These are phyloP conservation scores for Botrytis hyacinthi DNA, from an alignment of 2,329 filamentous ascomycete genomes.

Conservation along the genomic window DNA sequence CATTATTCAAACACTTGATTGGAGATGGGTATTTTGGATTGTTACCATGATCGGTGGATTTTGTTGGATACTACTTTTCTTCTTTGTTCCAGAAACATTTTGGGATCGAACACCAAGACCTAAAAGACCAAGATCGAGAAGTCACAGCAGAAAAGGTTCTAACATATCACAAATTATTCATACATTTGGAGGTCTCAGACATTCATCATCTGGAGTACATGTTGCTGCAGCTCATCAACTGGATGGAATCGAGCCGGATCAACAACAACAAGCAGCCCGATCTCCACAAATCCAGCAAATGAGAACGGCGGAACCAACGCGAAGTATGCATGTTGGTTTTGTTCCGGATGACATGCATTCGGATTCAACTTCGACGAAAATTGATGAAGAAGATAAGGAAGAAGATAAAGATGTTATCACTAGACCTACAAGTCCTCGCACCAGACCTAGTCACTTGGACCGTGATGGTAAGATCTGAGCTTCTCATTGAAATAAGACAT, in stretches of 20 bases:
- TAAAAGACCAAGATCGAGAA: slow-evolving; percentile 10
- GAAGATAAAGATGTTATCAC: background rate
- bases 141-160: slow-evolving; percentile 24
- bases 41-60: slow-evolving; percentile 77
- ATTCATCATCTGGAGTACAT: slow-evolving; percentile 15
- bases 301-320: slow-evolving; percentile 10
- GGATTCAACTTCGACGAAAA: slow-evolving; percentile 16
- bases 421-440: slow-evolving; percentile 10
- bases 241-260: slow-evolving; percentile 1
- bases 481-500: background rate
- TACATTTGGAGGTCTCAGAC: slow-evolving; percentile 12
- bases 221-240: slow-evolving; percentile 1
- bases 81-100: slow-evolving; percentile 93
- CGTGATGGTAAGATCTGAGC: background rate
- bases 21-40: slow-evolving; percentile 93
- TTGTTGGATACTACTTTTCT: slow-evolving; percentile 69
- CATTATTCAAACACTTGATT: slow-evolving; percentile 73
- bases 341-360: slow-evolving; percentile 39
- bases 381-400: background rate
- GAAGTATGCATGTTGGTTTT: slow-evolving; percentile 56
- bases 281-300: background rate
- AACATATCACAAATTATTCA: slow-evolving; percentile 28
- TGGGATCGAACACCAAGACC: slow-evolving; percentile 79
- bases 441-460: background rate
- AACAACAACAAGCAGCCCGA: background rate